Evolutionary conservation across 345 rosid genomes (phyloP).

Genomic region (Euphorbia peplus): DNA sequence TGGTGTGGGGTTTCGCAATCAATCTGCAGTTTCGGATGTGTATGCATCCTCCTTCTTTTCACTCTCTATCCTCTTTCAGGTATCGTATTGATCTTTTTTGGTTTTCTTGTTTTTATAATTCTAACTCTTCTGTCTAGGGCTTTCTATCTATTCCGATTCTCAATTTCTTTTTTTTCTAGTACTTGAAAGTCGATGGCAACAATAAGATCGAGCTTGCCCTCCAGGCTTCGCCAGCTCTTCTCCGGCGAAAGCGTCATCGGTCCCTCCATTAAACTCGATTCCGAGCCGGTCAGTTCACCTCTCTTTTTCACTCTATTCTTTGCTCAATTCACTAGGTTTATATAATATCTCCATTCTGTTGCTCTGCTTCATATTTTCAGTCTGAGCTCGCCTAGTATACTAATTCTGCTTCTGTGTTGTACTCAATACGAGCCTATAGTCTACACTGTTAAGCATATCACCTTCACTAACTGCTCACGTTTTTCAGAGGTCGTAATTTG

Average conservation of each 20-base stretch:
- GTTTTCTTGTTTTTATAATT: background rate
- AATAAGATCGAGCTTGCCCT: conserved; percentile 83
- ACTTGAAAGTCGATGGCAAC: conserved; percentile 59
- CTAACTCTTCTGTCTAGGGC: conserved; percentile 5
- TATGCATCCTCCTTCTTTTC: conserved; percentile 29
- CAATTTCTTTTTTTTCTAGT: background rate
- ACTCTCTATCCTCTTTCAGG: conserved; percentile 34
- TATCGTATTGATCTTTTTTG: conserved; percentile 30
- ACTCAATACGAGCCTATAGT: too few relatives aligned
- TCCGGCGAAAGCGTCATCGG: conserved; percentile 77
- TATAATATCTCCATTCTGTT: too few relatives aligned
- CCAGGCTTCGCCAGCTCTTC: conserved; percentile 81
- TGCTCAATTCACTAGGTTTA: too few relatives aligned
- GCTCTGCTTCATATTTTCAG: too few relatives aligned
- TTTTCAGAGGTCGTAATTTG: background rate
- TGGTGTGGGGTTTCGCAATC: conserved; percentile 46
- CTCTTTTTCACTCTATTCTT: background rate
- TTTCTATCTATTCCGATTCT: conserved; percentile 19
- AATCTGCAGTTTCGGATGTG: too few relatives aligned
- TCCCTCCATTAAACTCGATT: conserved; percentile 72
- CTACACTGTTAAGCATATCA: too few relatives aligned
- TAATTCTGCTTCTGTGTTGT: too few relatives aligned
- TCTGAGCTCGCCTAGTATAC: too few relatives aligned
- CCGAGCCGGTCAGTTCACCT: conserved; percentile 77
- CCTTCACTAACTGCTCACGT: too few relatives aligned